Evolutionary conservation across 176 grass and related monocot genomes (phyloP).

Genomic region (Pontederia crassipes): DNA sequence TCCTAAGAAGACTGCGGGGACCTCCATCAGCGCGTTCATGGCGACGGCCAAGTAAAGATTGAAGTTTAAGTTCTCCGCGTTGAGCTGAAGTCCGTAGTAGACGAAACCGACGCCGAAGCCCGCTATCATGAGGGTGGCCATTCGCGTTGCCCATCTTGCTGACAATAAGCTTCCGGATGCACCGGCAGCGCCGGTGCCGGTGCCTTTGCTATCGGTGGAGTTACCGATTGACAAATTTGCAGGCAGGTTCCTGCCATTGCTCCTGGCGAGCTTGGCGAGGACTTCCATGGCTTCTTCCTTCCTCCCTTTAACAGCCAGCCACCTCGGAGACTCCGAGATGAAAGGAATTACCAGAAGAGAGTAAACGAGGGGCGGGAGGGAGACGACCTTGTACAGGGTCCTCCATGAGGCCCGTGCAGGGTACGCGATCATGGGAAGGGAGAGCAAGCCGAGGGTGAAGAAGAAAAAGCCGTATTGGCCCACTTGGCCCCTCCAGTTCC

Average conservation of each 20-base stretch:
- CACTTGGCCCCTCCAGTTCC: conserved; percentile 42
- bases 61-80: conserved; percentile 42
- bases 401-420: conserved; percentile 32
- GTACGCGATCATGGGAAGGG: conserved; percentile 34
- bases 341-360: conserved; percentile 32
- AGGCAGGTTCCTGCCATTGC: conserved; percentile 29
- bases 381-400: conserved; percentile 36
- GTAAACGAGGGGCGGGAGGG: conserved; percentile 34
- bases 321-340: conserved; percentile 39
- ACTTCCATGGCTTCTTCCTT: conserved; percentile 27
- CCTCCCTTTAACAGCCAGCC: conserved; percentile 35
- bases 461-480: conserved; percentile 55
- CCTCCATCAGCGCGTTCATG: conserved; percentile 41
- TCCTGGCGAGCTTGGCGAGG: conserved; percentile 29
- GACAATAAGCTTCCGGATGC: conserved; percentile 32
- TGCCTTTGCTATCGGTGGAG: neutral
- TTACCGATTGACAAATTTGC: conserved; percentile 18
- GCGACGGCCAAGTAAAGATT: conserved; percentile 41
- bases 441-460: conserved; percentile 42
- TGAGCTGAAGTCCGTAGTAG: conserved; percentile 47
- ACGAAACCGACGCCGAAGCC: conserved; percentile 42
- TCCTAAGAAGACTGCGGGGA: conserved; percentile 37
- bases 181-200: neutral
- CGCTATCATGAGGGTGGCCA: conserved; percentile 23
- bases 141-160: conserved; percentile 26